A percentile compares a stretch with the other conserved stretches of the same genome.
phyloP scores from a whole-genome alignment of 2,329 filamentous ascomycete species.

The Fusarium bactridioides region DNA sequence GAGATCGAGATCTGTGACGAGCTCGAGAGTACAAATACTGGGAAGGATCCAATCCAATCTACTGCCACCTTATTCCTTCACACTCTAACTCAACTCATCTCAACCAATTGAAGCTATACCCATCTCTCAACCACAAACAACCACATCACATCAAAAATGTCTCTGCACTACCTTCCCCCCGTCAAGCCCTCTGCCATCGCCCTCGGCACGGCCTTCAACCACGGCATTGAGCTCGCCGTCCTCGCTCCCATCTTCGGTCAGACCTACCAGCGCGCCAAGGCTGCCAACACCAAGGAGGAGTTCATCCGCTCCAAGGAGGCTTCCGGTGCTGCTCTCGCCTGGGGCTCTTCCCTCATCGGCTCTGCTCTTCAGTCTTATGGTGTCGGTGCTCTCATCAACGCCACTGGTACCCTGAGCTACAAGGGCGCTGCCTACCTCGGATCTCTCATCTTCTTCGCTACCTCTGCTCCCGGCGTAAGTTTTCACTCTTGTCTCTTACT shows the following conservation, averaged over 20 bases:
- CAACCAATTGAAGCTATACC: conserved; percentile 26
- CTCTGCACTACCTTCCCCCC: conserved; percentile 70
- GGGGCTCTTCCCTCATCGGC: conserved; percentile 89
- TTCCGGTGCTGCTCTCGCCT: conserved; percentile 83
- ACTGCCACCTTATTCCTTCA: neutral
- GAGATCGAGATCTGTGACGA: conserved; percentile 37
- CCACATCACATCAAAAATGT: conserved; percentile 57
- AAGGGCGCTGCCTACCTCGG: conserved; percentile 97
- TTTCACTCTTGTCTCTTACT: neutral
- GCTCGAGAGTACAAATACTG: conserved; percentile 41
- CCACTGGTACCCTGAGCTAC: conserved; percentile 93
- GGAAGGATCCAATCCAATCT: conserved; percentile 6
- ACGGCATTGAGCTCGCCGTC: conserved; percentile 87
- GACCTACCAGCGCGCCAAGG: conserved; percentile 91
- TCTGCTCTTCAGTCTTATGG: conserved; percentile 90
- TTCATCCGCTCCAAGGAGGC: conserved; percentile 95
- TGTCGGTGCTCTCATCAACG: conserved; percentile 90
- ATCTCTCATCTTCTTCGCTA: conserved; percentile 88
- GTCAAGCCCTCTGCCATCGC: conserved; percentile 99
- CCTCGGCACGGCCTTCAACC: conserved; percentile 94
- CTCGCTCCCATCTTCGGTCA: conserved; percentile 91
- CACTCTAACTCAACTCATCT: neutral
- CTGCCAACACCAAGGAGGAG: conserved; percentile 93
- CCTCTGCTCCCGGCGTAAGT: conserved; percentile 82
- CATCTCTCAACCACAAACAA: neutral